Evolutionary conservation across 129 eudicot species (phyloP).

Genomic region (Cynara cardunculus): DNA sequence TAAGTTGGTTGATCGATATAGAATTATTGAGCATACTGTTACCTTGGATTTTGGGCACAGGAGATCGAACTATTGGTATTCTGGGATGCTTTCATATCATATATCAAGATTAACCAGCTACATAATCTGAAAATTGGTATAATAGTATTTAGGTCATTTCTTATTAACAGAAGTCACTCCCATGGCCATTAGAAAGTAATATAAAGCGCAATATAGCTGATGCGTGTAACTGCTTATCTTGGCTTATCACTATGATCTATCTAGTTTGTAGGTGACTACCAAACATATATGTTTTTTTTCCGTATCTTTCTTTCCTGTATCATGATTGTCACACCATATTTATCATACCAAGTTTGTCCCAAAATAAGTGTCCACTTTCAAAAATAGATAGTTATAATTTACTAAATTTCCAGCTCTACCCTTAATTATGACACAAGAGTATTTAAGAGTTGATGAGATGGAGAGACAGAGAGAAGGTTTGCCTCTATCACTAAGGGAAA

Average conservation of each 20-base stretch:
- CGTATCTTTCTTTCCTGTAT: not conserved
- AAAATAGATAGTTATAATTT: not conserved
- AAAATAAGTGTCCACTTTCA: not conserved
- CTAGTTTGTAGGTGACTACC: slow-evolving; percentile 6
- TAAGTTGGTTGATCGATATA: slow-evolving; percentile 1
- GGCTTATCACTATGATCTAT: not conserved
- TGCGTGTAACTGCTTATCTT: not conserved
- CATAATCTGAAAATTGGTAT: not conserved
- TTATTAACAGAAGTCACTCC: not conserved
- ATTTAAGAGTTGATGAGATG: no score
- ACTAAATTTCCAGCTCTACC: not conserved
- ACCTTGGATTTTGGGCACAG: not conserved
- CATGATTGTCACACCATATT: not conserved
- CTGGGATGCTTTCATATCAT: not conserved
- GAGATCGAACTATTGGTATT: not conserved
- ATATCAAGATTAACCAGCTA: not conserved
- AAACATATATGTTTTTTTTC: not conserved
- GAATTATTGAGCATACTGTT: not conserved
- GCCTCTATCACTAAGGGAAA: no score
- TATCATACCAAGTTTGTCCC: not conserved
- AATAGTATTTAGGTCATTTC: not conserved
- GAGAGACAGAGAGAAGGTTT: no score
- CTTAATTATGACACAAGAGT: not conserved
- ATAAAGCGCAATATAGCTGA: not conserved
- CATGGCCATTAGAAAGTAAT: not conserved